Evolutionary conservation across 106 monocot species (phyloP).

Genomic region (Dendrobium catenatum): DNA sequence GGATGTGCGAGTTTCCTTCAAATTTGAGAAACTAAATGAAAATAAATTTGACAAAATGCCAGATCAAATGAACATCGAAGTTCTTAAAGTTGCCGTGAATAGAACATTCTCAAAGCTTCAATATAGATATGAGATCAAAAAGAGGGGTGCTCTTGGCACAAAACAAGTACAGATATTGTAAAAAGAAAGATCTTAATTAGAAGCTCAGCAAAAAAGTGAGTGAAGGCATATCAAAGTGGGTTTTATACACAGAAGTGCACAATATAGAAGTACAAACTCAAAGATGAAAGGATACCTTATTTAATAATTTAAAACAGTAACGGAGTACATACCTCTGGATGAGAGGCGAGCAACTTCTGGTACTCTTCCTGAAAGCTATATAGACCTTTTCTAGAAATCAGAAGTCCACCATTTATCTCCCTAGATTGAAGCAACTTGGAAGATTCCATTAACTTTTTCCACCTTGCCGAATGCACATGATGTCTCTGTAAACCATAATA

Average conservation of each 20-base stretch:
- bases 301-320: neutral
- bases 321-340: conserved; percentile 39
- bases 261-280: neutral
- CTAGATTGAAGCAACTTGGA: conserved; percentile 41
- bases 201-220: neutral
- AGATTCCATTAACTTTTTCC: conserved; percentile 22
- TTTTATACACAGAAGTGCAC: neutral
- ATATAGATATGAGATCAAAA: neutral
- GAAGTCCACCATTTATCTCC: conserved; percentile 59
- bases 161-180: neutral
- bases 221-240: neutral
- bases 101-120: neutral
- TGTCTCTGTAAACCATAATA: conserved; percentile 22
- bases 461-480: conserved; percentile 2
- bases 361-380: conserved; percentile 43
- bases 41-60: neutral
- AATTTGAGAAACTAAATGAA: neutral
- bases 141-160: neutral
- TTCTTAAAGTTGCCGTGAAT: neutral
- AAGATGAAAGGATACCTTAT: neutral
- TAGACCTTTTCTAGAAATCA: conserved; percentile 17
- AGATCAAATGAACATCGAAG: neutral
- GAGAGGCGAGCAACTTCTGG: conserved; percentile 56
- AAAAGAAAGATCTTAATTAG: neutral
- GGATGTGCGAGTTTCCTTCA: neutral